Evolutionary conservation across 257 asterid species (phyloP).

Genomic region (Solanum okadae): DNA sequence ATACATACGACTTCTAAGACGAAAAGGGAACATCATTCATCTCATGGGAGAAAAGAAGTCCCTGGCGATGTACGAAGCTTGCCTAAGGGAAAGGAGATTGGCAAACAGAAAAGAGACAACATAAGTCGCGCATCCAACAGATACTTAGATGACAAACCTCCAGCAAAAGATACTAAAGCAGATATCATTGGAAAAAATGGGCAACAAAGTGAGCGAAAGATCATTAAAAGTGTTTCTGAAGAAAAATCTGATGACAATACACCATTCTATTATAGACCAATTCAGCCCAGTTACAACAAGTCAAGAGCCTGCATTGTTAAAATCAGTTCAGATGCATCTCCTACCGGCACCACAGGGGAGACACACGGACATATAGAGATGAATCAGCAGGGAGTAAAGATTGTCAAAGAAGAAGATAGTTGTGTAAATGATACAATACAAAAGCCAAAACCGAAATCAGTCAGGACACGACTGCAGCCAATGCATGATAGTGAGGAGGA

Average conservation of each 20-base stretch:
- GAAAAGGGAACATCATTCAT: not conserved
- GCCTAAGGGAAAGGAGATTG: not conserved
- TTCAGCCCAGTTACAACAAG: conserved; percentile 46
- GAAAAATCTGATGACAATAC: conserved; percentile 17
- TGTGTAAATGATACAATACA: not conserved
- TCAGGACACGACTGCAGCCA: conserved; percentile 20
- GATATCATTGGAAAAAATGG: not conserved
- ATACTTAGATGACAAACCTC: not conserved
- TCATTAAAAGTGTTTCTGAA: not conserved
- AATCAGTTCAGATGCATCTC: not conserved
- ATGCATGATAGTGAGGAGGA: not conserved
- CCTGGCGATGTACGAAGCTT: not conserved
- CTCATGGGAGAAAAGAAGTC: not conserved
- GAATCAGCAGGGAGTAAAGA: not conserved
- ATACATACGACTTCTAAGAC: not conserved
- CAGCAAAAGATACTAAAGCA: not conserved
- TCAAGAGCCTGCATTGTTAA: conserved; percentile 1
- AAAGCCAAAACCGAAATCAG: conserved; percentile 35
- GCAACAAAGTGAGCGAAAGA: not conserved
- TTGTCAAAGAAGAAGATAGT: not conserved
- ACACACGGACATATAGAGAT: not conserved
- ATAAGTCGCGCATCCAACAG: not conserved
- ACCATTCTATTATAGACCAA: conserved; percentile 1
- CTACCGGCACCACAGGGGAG: not conserved
- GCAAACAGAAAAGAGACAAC: not conserved